Base-by-base conservation (phyloP, 2,329 filamentous ascomycete species). In the Triangularia setosa region DNA sequence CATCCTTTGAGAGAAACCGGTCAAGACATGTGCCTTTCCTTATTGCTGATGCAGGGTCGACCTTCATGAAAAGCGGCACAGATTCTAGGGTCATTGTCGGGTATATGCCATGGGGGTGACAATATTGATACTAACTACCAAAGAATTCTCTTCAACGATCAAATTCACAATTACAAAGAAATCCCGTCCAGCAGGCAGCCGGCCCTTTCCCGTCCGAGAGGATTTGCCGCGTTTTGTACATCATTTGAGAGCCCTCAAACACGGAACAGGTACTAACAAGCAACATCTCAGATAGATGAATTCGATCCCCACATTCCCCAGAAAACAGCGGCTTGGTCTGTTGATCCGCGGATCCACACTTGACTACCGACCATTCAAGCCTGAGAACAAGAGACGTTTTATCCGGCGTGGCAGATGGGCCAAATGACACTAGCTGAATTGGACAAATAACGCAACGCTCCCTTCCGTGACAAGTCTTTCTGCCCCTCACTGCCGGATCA, bases 261-360 rank as follows among this genome's bases (percentile, higher is more conserved):
- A 21, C 24, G 16, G 25, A 60, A 27, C 35, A 27, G n/a, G 40
- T 9, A 60, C n/a, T 27, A 58, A 58, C 18, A 27, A 30, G 21
- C 44, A 52, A 12, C 52, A 24, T 28, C 40, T 60, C 58, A 60
- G 58, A 60, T 60, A 60, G 40, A 60, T 60, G 35, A 53, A 48
- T 28, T 30, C 40, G 35, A 33, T 8, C 58, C 27, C 58, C 58
- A 60, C 58, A 60, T 60, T 60, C 58, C 58, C 58, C 58, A 60
- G 24, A 44, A 12, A 28, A 27, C n/a, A 53, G 27, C 40, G 52
- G 25, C 25, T 53, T 27, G 40, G 24, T 28, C 9, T n/a, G 27
- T 11, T 28, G n/a, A 33, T 60, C 35, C 21, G n/a, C 55, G 11
- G 58, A 18, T 27, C 58, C 57, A 59, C 57, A 59, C 4, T 33